phyloP scores from a whole-genome alignment of 805 yeast species.

The Wickerhamomyces bovis region DNA sequence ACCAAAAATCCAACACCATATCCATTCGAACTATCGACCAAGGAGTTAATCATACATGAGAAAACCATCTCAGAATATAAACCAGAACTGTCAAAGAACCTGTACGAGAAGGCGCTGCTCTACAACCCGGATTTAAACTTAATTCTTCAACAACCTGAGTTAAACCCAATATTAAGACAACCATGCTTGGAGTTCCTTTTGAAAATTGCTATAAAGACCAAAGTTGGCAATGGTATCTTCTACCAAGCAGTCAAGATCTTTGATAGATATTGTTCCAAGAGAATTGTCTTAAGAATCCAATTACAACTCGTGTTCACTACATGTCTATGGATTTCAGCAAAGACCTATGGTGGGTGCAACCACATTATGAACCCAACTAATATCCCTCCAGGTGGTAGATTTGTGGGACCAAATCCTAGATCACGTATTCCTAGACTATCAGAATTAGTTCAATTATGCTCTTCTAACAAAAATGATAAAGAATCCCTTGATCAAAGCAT shows the following conservation, averaged over 20 bases:
- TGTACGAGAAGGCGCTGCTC: constrained; percentile 29
- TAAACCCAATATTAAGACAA: constrained; percentile 66
- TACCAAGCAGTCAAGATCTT: constrained; percentile 68
- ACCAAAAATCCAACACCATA: constrained; percentile 44
- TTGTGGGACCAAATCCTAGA: constrained; percentile 65
- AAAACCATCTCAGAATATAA: constrained; percentile 44
- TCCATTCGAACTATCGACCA: constrained; percentile 41
- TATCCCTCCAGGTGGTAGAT: constrained; percentile 53
- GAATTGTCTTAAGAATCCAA: constrained; percentile 81
- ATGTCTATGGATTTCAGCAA: constrained; percentile 89
- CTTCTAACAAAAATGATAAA: constrained; percentile 51
- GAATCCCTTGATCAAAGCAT: constrained; percentile 52
- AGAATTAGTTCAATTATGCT: constrained; percentile 69
- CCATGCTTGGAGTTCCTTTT: constrained; percentile 74
- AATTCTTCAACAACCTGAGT: constrained; percentile 84
- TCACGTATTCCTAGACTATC: constrained; percentile 67
- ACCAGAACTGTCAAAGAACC: constrained; percentile 39
- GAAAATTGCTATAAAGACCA: constrained; percentile 59
- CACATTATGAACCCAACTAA: constrained; percentile 50
- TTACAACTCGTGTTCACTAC: constrained; percentile 88
- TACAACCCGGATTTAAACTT: constrained; percentile 52
- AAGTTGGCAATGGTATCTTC: constrained; percentile 62
- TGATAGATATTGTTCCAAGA: constrained; percentile 85
- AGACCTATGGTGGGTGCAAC: constrained; percentile 70
- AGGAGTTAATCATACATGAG: constrained; percentile 44